These are phyloP conservation scores for Macrocybe gigantea DNA, from an alignment of 768 basidiomycete species.

Conservation along the genomic window DNA sequence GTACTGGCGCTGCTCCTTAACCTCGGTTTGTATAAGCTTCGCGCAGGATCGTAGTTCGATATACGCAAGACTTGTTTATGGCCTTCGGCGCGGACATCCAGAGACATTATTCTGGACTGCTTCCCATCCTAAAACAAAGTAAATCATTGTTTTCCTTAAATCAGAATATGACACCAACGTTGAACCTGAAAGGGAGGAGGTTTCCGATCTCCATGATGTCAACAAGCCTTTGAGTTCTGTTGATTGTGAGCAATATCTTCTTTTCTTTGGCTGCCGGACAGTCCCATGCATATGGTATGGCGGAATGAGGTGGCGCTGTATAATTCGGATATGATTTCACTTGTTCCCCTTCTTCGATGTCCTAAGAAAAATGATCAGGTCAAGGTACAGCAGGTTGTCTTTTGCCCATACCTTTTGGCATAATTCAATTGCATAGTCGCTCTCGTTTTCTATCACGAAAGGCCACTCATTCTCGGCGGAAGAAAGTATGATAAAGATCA, in stretches of 20 bases:
- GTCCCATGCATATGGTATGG: constrained; percentile 86
- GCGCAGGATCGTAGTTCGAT: constrained; percentile 79
- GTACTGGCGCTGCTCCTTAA: constrained; percentile 40
- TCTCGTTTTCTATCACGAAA: constrained; percentile 86
- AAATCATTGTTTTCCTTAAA: neutral
- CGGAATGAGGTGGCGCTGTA: constrained; percentile 48
- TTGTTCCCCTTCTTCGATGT: constrained; percentile 34
- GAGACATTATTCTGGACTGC: constrained; percentile 63
- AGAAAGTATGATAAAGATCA: constrained; percentile 79
- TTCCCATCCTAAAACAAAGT: constrained; percentile 38
- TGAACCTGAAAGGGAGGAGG: constrained; percentile 83
- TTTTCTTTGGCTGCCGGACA: constrained; percentile 81
- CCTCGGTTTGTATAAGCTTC: constrained; percentile 83
- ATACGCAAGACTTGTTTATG: constrained; percentile 81
- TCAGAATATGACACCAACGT: constrained; percentile 34
- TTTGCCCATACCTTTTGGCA: constrained; percentile 59
- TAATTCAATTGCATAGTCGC: constrained; percentile 61
- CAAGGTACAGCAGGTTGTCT: neutral
- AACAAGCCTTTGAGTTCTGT: constrained; percentile 56
- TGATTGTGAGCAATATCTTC: constrained; percentile 61
- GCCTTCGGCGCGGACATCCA: constrained; percentile 90
- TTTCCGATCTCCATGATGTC: constrained; percentile 97
- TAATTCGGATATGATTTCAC: constrained; percentile 37
- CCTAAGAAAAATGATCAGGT: constrained; percentile 30
- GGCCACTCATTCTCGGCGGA: constrained; percentile 77